Percentiles rank a stretch among this genome's conserved stretches.
Conservation (phyloP, 257 asterid species). For the Solanum pimpinellifolium region DNA sequence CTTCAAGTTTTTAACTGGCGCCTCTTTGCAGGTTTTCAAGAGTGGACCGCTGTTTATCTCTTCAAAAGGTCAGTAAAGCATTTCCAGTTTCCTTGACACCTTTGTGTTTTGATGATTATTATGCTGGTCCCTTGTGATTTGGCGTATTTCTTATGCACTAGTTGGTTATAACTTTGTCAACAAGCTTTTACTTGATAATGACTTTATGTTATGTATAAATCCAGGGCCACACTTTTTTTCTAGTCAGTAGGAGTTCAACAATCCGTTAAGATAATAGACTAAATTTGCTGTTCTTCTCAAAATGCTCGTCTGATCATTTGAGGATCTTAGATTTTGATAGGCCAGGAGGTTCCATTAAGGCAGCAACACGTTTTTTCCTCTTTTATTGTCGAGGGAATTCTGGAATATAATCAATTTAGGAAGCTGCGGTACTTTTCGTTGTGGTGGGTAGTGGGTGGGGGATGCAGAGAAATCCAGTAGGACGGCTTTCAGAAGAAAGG, state of each 20-base stretch:
- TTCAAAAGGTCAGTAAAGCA: conserved; percentile 62
- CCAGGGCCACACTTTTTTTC: neutral
- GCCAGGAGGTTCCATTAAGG: neutral
- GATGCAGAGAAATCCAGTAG: neutral
- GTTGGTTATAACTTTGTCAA: neutral
- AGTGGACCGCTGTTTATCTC: conserved; percentile 96
- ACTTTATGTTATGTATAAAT: neutral
- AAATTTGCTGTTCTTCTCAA: neutral
- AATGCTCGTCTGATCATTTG: neutral
- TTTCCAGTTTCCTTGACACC: neutral
- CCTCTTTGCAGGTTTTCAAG: conserved; percentile 81
- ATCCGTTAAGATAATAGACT: neutral
- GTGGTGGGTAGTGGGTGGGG: neutral
- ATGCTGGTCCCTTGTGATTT: neutral
- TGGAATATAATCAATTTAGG: neutral
- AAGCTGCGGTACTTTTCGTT: neutral
- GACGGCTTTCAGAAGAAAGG: neutral
- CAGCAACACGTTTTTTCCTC: neutral
- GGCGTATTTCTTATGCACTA: neutral
- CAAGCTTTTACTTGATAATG: neutral
- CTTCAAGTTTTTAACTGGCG: neutral
- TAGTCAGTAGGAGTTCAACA: neutral
- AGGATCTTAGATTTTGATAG: neutral
- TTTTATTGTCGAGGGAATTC: neutral
- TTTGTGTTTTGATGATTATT: neutral